These are phyloP conservation scores for Cenchrus purpureus DNA, from an alignment of 176 grass and related monocot genomes.

Conservation along the genomic window DNA sequence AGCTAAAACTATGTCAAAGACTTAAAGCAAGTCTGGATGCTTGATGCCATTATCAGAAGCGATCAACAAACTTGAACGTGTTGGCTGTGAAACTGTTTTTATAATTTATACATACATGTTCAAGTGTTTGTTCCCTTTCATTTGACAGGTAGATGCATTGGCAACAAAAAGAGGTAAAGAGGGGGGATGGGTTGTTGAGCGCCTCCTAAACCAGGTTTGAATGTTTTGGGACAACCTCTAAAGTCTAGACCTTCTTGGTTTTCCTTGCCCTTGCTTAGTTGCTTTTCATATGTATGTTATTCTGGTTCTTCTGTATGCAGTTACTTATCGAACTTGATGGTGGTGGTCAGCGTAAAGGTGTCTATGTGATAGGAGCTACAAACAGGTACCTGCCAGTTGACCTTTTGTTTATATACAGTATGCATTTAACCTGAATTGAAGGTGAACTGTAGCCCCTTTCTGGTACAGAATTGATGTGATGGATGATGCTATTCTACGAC, in stretches of 20 bases:
- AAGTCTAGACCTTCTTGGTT: background rate
- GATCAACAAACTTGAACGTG: background rate
- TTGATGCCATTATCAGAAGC: background rate
- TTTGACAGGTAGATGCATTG: conserved; percentile 79
- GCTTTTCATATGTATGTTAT: background rate
- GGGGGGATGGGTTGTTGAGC: conserved; percentile 75
- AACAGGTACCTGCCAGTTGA: too few relatives aligned
- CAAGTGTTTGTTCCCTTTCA: conserved; percentile 36
- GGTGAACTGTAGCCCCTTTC: too few relatives aligned
- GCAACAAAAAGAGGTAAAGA: conserved; percentile 82
- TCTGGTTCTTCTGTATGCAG: conserved; percentile 15
- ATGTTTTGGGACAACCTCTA: background rate
- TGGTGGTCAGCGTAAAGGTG: too few relatives aligned
- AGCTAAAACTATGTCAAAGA: background rate
- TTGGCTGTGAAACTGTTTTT: background rate
- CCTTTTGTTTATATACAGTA: too few relatives aligned
- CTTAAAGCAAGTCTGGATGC: background rate
- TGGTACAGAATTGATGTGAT: too few relatives aligned
- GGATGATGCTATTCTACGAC: too few relatives aligned
- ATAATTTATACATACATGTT: background rate
- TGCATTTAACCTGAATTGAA: too few relatives aligned
- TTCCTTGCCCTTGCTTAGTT: background rate
- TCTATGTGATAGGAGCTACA: too few relatives aligned
- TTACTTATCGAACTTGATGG: too few relatives aligned
- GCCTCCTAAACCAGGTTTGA: conserved; percentile 70